phyloP scores from a whole-genome alignment of 495 filamentous ascomycete species.

The Tuber indicum region DNA sequence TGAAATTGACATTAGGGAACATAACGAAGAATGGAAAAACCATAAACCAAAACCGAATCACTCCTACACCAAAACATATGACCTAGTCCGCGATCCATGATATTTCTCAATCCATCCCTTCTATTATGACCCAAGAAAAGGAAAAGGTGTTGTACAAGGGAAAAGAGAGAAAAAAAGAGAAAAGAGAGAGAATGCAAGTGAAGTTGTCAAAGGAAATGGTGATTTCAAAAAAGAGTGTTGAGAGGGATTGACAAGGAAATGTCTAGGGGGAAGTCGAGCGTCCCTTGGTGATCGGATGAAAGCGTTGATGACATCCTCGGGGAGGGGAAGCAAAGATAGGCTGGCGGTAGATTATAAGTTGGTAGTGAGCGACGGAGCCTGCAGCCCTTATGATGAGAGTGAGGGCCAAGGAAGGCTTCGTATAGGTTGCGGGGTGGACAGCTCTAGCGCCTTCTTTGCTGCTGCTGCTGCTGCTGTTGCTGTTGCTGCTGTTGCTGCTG shows the following conservation, averaged over 20 bases:
- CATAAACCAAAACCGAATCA: background rate
- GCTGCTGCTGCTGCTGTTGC: background rate
- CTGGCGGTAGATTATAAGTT: background rate
- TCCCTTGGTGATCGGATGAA: background rate
- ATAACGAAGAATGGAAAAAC: background rate
- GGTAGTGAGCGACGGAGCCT: background rate
- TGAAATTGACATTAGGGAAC: background rate
- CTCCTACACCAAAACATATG: background rate
- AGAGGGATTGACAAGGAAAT: background rate
- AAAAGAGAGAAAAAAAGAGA: background rate
- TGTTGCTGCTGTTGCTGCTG: background rate
- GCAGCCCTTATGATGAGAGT: background rate
- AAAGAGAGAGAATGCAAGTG: background rate
- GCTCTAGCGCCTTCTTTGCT: background rate
- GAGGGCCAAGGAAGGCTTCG: background rate
- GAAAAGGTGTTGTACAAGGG: background rate
- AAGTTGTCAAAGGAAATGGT: background rate
- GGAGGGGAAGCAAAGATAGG: background rate
- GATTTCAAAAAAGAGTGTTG: background rate
- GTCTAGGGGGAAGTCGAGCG: background rate
- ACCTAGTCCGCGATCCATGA: background rate
- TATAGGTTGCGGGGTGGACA: background rate
- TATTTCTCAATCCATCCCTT: background rate
- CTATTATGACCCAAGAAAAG: background rate
- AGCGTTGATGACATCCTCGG: background rate